Evolutionary conservation across 2,329 filamentous ascomycete species (phyloP).

Genomic region (Colletotrichum horii): DNA sequence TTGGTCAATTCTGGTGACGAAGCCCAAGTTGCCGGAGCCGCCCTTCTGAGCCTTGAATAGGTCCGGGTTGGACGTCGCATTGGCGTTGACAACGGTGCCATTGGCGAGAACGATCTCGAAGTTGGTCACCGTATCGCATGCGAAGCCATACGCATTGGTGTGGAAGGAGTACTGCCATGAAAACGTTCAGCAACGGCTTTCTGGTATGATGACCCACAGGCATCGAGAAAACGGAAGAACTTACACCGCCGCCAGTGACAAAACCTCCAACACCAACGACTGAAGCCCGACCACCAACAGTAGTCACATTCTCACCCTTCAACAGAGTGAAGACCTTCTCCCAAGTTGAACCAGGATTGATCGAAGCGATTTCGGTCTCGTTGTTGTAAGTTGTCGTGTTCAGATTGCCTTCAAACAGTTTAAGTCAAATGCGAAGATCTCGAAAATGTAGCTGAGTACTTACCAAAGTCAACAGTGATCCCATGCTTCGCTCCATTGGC

Average conservation of each 20-base stretch:
- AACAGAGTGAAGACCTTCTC: constrained; percentile 27
- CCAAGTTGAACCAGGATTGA: constrained; percentile 33
- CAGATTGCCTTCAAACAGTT: constrained; percentile 26
- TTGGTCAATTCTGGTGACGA: constrained; percentile 34
- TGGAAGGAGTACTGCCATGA: constrained; percentile 31
- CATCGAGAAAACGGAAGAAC: neutral
- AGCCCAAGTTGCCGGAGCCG: constrained; percentile 52
- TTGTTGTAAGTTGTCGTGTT: constrained; percentile 34
- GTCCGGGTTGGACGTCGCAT: constrained; percentile 37
- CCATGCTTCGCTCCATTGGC: constrained; percentile 28
- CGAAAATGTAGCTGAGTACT: rapidly evolving
- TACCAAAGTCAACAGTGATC: constrained; percentile 30
- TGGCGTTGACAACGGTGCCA: constrained; percentile 47
- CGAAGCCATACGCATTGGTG: constrained; percentile 38
- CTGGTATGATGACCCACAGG: rapidly evolving
- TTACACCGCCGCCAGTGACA: constrained; percentile 23
- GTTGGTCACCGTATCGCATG: constrained; percentile 44
- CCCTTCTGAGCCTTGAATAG: constrained; percentile 52
- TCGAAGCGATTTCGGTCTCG: constrained; percentile 30
- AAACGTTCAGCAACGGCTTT: neutral
- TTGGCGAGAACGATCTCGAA: constrained; percentile 48
- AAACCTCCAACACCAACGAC: constrained; percentile 30
- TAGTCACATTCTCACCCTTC: constrained; percentile 20
- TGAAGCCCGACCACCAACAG: constrained; percentile 26
- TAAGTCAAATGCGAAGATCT: neutral